Conservation (phyloP, 164 flowering plant genomes). For the Magnolia changhungtana region DNA sequence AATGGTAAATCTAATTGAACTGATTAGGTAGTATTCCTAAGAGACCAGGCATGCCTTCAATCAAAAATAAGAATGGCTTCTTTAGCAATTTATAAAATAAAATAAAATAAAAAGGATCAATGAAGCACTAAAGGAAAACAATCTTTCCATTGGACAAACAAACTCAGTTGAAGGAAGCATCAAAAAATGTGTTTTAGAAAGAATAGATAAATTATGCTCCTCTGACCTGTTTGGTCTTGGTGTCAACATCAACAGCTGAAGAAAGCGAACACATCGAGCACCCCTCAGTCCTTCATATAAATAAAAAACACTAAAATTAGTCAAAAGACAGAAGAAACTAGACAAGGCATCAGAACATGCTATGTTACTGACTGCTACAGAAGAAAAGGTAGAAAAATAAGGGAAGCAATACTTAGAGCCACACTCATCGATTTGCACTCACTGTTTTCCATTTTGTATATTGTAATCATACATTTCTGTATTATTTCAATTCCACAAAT, state of each 20-base stretch:
- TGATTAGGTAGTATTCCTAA: not conserved
- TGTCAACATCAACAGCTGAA: slow-evolving; percentile 40
- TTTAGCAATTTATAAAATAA: too few relatives aligned
- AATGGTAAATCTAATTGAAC: not conserved
- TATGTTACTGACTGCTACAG: not conserved
- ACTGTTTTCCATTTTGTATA: not conserved
- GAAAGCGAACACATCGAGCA: slow-evolving; percentile 29
- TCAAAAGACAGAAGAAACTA: not conserved
- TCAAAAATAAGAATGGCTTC: too few relatives aligned
- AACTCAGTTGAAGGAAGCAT: not conserved
- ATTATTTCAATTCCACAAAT: not conserved
- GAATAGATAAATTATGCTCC: not conserved
- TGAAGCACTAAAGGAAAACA: not conserved
- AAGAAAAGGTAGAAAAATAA: not conserved
- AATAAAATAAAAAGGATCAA: not conserved
- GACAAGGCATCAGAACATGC: not conserved
- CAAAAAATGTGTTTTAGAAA: slow-evolving; percentile 19
- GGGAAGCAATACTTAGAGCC: not conserved
- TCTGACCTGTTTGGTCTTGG: slow-evolving; percentile 61
- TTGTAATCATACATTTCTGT: not conserved
- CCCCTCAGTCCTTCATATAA: slow-evolving; percentile 44
- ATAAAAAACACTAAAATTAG: slow-evolving; percentile 1
- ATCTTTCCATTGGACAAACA: too few relatives aligned
- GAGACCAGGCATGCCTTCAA: not conserved
- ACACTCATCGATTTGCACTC: not conserved